Base-by-base conservation (phyloP, 2,329 filamentous ascomycete species). In the Aureobasidium sp. region DNA sequence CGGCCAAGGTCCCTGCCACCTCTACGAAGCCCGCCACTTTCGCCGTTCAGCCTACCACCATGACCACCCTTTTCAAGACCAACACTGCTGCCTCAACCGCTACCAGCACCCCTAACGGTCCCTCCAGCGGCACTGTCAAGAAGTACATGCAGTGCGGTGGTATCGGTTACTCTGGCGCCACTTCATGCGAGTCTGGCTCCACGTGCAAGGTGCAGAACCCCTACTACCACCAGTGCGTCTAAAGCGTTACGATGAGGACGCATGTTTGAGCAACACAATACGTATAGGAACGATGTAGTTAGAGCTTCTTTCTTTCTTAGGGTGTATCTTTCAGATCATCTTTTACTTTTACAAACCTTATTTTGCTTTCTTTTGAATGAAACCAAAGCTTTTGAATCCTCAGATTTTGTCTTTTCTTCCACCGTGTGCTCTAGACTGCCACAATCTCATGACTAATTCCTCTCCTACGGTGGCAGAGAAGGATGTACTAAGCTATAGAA, bases 181-280 rank as follows among this genome's bases (percentile, higher is more conserved):
- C 70, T 9, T 63, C 61, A 2, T 75, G 74, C 61, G 67, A 45
- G 11, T 67, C 68, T 60, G 69, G 69, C 5, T 71, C 68, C 47
- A 71, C 68, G 25, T 75, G 73, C 66, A 65, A 68, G 17, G 64
- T 64, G 23, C 57, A 66, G 61, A 73, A 70, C 55, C 65, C 69
- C 8, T 75, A 67, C 54, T 75, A 75, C 64, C 74, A 69, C 10
- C 73, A 75, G 66, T 75, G 74, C 59, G 35, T 65, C 29, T 62
- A 50, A 59, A 42, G 27, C 10, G n/a, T 27, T 4, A 19, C 33
- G 4, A 3, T 19, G 15, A 35, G 19, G 13, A 53, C 19, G 27
- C 21, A n/a, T 13, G 8, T 19, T 2, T 25, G 33, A 13, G 19
- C 4, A 21, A 23, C 11, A 35, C 19, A 25, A 17, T n/a, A 23